A percentile compares a stretch with the other conserved stretches of the same genome.
Conservation (phyloP, 306 rosid species). For the Quercus engelmannii region DNA sequence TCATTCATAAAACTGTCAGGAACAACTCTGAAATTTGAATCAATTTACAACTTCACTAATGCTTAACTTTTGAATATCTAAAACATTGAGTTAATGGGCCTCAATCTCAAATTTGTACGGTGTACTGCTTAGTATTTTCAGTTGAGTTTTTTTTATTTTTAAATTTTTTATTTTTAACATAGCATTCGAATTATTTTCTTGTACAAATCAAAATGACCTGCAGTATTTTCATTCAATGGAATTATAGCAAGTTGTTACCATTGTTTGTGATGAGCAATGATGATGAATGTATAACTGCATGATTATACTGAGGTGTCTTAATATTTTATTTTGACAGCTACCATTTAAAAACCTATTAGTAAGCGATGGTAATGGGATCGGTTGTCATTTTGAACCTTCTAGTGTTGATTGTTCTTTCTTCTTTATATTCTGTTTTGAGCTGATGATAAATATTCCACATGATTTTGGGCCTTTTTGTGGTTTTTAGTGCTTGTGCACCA, state of each 20-base stretch:
- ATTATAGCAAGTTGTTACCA: background rate
- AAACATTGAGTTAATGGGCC: background rate
- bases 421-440: background rate
- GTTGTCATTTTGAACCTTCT: background rate
- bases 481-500: slow-evolving; percentile 4
- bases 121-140: background rate
- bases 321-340: background rate
- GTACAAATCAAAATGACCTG: background rate
- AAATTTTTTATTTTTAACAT: background rate
- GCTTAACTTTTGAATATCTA: background rate
- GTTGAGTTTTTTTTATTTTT: background rate
- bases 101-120: background rate
- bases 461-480: slow-evolving; percentile 4
- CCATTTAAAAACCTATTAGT: background rate
- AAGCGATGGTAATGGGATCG: background rate
- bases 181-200: background rate
- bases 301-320: background rate
- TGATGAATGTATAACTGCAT: background rate
- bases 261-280: background rate
- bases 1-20: too few relatives aligned
- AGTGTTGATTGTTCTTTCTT: background rate
- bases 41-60: background rate
- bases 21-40: background rate
- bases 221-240: background rate
- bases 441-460: background rate